These are phyloP conservation scores for Nitzschia putrida DNA, from an alignment of 108 stramenopile genomes.

Conservation along the genomic window DNA sequence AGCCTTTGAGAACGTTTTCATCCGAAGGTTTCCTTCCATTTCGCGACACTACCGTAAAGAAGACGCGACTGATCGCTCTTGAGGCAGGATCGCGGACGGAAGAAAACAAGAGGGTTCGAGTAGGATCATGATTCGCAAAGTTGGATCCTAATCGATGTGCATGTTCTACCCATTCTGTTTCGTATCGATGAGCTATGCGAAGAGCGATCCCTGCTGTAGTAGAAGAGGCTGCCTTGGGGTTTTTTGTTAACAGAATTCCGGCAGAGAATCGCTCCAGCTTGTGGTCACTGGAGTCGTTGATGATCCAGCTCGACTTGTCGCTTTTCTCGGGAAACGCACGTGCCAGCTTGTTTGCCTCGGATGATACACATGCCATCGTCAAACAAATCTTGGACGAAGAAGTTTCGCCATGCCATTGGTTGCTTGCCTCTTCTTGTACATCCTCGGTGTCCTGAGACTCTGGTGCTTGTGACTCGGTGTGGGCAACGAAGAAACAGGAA, in stretches of 20 bases:
- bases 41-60: conserved; percentile 23
- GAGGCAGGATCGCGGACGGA: conserved; percentile 45
- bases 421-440: too few species aligned
- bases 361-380: conserved; percentile 7
- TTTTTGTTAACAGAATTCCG: conserved; percentile 40
- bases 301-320: conserved; percentile 13
- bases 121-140: conserved; percentile 3
- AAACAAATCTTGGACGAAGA: conserved; percentile 6
- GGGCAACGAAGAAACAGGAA: too few species aligned
- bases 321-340: conserved; percentile 30
- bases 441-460: too few species aligned
- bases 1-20: conserved; percentile 21
- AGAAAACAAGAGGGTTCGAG: conserved; percentile 29
- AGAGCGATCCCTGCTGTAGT: conserved; percentile 35
- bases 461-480: too few species aligned
- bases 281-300: not conserved
- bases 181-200: not conserved
- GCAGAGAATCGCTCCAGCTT: not conserved
- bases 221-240: conserved; percentile 42
- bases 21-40: conserved; percentile 37
- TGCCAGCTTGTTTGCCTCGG: not conserved
- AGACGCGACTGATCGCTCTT: conserved; percentile 40
- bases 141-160: conserved; percentile 11
- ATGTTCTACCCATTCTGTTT: conserved; percentile 2
- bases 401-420: too few species aligned